Conservation (phyloP, 2,329 filamentous ascomycete species). For the Colletotrichum sp. region DNA sequence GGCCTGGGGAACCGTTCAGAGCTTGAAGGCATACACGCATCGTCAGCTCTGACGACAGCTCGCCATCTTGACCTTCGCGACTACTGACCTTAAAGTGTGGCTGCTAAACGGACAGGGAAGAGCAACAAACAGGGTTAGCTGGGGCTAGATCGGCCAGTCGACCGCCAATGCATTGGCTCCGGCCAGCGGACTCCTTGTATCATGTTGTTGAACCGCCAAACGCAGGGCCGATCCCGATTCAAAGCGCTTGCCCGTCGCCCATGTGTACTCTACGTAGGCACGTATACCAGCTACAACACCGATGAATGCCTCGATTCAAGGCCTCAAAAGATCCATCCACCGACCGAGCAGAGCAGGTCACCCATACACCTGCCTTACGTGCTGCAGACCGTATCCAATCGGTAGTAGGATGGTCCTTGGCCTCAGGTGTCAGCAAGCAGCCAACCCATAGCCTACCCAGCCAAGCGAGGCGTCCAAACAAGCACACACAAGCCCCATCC, state of each 20-base stretch:
- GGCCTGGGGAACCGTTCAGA: not conserved
- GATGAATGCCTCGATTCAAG: not conserved
- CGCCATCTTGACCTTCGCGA: not conserved
- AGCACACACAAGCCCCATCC: not conserved
- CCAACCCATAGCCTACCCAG: not conserved
- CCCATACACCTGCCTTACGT: not conserved
- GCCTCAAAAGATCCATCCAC: not conserved
- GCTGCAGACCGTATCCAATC: not conserved
- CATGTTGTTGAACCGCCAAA: constrained; percentile 12
- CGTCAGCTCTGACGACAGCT: constrained; percentile 18
- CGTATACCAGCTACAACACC: not conserved
- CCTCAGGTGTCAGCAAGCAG: not conserved
- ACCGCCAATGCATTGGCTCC: constrained; percentile 6
- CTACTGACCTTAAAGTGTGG: not conserved
- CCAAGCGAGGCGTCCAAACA: constrained; percentile 6
- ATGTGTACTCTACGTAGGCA: not conserved
- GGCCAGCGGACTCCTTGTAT: not conserved
- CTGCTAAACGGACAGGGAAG: not conserved
- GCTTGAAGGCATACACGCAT: not conserved
- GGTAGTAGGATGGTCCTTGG: not conserved
- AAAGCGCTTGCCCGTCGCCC: constrained; percentile 1
- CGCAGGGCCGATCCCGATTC: constrained; percentile 16
- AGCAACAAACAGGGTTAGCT: constrained; percentile 7
- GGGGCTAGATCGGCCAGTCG: not conserved
- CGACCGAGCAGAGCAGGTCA: not conserved